These are phyloP conservation scores for Geotrichum fermentans DNA, from an alignment of 1,139 yeast genomes.

Conservation along the genomic window DNA sequence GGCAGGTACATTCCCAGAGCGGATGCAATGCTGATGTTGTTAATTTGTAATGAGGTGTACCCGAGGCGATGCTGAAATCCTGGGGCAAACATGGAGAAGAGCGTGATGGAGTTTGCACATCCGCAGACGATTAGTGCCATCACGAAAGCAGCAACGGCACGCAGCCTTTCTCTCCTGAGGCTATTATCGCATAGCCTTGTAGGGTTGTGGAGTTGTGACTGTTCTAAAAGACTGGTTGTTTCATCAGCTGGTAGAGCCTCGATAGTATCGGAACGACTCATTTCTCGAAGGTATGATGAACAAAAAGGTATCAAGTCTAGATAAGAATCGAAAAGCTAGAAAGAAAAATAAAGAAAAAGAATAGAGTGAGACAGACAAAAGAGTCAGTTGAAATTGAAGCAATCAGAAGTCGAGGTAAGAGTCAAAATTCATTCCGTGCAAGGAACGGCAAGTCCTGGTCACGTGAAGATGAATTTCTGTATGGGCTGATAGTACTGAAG, in stretches of 20 bases:
- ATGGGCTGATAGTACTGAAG: too few species aligned
- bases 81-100: slow-evolving; percentile 75
- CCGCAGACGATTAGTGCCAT: slow-evolving; percentile 45
- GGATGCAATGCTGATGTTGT: slow-evolving; percentile 67
- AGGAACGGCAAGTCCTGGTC: too few species aligned
- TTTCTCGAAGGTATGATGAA: neutral
- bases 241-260: neutral
- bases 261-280: neutral
- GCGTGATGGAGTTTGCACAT: slow-evolving; percentile 73
- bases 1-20: slow-evolving; percentile 81
- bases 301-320: neutral
- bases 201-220: neutral
- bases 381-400: neutral
- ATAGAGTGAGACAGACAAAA: neutral
- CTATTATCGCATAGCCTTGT: neutral
- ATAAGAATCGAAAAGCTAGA: neutral
- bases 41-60: slow-evolving; percentile 66
- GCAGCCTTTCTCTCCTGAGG: neutral
- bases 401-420: neutral
- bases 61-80: slow-evolving; percentile 57
- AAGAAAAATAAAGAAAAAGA: neutral
- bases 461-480: too few species aligned
- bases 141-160: slow-evolving; percentile 17
- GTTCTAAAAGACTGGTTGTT: slow-evolving; percentile 1
- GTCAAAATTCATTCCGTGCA: too few species aligned